Conservation (phyloP, 192 early-diverging fungal genomes). For the Gryganskiella cystojenkinii region DNA sequence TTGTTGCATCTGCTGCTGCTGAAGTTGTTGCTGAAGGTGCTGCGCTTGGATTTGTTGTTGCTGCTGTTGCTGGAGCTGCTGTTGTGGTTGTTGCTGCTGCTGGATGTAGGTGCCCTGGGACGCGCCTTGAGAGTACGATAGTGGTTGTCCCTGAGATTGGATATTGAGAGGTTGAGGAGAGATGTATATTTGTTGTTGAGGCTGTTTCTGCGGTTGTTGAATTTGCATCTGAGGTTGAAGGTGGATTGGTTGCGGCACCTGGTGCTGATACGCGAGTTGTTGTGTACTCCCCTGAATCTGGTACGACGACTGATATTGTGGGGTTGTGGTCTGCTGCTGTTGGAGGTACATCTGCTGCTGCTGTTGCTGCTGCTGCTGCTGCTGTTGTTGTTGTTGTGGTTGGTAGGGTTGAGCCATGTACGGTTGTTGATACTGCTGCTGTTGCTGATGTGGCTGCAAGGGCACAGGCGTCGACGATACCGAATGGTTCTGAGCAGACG, state of each 20-base stretch:
- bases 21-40: slow-evolving; percentile 17
- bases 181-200: slow-evolving; percentile 16
- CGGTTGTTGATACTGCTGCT: slow-evolving; percentile 16
- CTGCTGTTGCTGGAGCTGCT: slow-evolving; percentile 20
- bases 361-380: slow-evolving; percentile 7
- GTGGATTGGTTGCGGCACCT: slow-evolving; percentile 1
- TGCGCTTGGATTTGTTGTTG: slow-evolving; percentile 17
- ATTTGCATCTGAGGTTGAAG: slow-evolving; percentile 28
- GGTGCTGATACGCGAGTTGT: slow-evolving; percentile 20
- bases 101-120: slow-evolving; percentile 1
- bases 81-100: slow-evolving; percentile 8
- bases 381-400: slow-evolving; percentile 25
- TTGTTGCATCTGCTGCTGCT: slow-evolving; percentile 6
- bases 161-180: slow-evolving; percentile 3
- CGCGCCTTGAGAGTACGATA: neutral
- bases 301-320: slow-evolving; percentile 6
- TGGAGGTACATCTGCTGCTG: slow-evolving; percentile 22
- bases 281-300: slow-evolving; percentile 10
- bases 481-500: slow-evolving; percentile 14
- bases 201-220: slow-evolving; percentile 24
- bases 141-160: slow-evolving; percentile 17
- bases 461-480: slow-evolving; percentile 12
- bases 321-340: slow-evolving; percentile 2
- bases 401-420: slow-evolving; percentile 8
- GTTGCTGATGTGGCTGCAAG: slow-evolving; percentile 22